Evolutionary conservation across 2,329 filamentous ascomycete species (phyloP), one percentile per base, ranked within the genome.

Genomic region (Alternaria burnsii): DNA sequence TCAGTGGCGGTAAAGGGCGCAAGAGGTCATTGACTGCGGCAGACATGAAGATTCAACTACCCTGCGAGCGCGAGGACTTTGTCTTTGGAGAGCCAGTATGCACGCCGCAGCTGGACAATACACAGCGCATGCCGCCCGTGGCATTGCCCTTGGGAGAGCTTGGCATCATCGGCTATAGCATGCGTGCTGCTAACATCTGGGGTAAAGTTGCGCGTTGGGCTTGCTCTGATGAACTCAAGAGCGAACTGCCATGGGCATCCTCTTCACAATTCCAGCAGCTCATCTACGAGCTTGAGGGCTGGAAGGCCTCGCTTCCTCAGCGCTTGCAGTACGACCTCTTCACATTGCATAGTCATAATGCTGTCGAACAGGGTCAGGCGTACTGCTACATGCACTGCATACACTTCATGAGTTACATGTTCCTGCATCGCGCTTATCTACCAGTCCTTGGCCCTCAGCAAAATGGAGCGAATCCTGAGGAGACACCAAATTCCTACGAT

Each of bases 381-480:
- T 80, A 76, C 62, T 77, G 74, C 65, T 80, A 80, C 63, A 80
- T 79, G 78, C 78, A 79, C 60, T 73, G 76, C 61, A 80, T 80
- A 48, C 72, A 79, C 59, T 80, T 80, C 58, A 80, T 80, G 78
- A 76, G 73, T 55, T 72, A 74, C 62, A 80, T 80, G 78, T 80
- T 80, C 58, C 71, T 80, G 16, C 75, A 79, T 51, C 77, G 78
- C 18, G 76, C 77, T 26, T 79, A 80, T 61, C 63, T 80, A 10
- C 78, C 78, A 0, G 76, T 78, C 8, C 72, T 79, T 1, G 78
- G 76, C 0, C 75, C 76, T 3, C 68, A 72, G 18, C 71, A 76
- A 10, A 74, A 70, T 44, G 68, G 65, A 30, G 34, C 61, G 5
- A 58, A 62, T 8, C 57, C 66, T 3, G 76, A 78, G 30, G 75